These are phyloP conservation scores for Coemansia sp. DNA, from an alignment of 192 early-diverging fungal species.

Conservation along the genomic window DNA sequence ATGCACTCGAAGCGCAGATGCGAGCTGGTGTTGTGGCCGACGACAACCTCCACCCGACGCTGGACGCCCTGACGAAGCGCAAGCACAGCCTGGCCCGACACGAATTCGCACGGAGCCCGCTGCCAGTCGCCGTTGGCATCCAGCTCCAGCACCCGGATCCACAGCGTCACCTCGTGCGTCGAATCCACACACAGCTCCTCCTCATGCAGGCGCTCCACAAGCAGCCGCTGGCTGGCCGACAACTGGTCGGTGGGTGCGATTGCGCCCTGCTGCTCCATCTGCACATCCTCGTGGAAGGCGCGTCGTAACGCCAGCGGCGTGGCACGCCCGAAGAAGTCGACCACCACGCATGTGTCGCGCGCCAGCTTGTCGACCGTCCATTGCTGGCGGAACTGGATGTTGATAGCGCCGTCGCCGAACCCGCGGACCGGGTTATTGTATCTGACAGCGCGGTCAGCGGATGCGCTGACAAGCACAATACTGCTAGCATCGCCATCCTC, in stretches of 20 bases:
- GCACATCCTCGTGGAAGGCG: slow-evolving; percentile 51
- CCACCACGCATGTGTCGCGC: slow-evolving; percentile 23
- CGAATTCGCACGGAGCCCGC: slow-evolving; percentile 21
- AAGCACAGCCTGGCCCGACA: slow-evolving; percentile 40
- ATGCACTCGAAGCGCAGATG: slow-evolving; percentile 57
- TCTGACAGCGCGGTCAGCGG: slow-evolving; percentile 17
- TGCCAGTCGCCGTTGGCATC: slow-evolving; percentile 63
- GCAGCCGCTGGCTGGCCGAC: slow-evolving; percentile 36
- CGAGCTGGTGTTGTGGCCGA: slow-evolving; percentile 69
- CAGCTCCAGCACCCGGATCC: slow-evolving; percentile 68
- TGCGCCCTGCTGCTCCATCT: slow-evolving; percentile 24
- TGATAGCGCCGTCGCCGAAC: slow-evolving; percentile 41
- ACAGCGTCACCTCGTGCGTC: slow-evolving; percentile 66
- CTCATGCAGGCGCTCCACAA: slow-evolving; percentile 45
- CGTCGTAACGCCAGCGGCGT: slow-evolving; percentile 33
- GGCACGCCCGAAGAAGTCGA: slow-evolving; percentile 46
- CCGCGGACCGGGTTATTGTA: slow-evolving; percentile 27
- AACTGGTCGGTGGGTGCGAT: not conserved
- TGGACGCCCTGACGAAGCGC: slow-evolving; percentile 74
- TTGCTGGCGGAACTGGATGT: slow-evolving; percentile 43
- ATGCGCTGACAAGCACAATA: slow-evolving; percentile 15
- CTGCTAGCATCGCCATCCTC: not conserved
- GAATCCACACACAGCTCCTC: slow-evolving; percentile 66
- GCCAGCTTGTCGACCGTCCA: slow-evolving; percentile 38
- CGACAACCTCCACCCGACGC: slow-evolving; percentile 61